Percentiles rank a stretch among this genome's conserved stretches.
Conservation (phyloP, 2,329 filamentous ascomycete species). For the Xylariales sp. region DNA sequence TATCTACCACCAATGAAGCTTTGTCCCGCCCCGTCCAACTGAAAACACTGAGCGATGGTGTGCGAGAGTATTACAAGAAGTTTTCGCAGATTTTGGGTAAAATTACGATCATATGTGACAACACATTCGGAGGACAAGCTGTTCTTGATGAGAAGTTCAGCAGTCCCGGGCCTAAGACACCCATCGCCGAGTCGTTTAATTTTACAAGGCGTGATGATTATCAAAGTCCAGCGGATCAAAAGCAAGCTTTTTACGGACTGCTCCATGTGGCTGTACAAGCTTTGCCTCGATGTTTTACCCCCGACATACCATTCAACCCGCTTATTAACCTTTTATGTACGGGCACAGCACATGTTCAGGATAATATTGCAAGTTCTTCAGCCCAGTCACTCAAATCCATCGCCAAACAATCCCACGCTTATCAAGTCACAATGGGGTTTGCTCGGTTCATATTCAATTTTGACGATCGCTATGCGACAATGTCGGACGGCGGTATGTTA, state of each 20-base stretch:
- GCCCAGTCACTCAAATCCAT: conserved; percentile 95
- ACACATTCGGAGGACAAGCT: conserved; percentile 95
- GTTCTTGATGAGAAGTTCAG: conserved; percentile 95
- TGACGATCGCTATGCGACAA: conserved; percentile 95
- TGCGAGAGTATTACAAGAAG: conserved; percentile 85
- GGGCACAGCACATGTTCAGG: conserved; percentile 93
- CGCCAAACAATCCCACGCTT: conserved; percentile 89
- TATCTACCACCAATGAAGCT: conserved; percentile 66
- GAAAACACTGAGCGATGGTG: conserved; percentile 75
- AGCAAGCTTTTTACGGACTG: conserved; percentile 94
- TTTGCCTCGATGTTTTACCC: conserved; percentile 90
- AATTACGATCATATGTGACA: conserved; percentile 95
- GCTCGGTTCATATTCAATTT: conserved; percentile 98
- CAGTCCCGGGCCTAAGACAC: conserved; percentile 88
- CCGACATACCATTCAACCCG: conserved; percentile 91
- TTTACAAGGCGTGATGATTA: conserved; percentile 87
- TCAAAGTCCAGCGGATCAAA: conserved; percentile 78
- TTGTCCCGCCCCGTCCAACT: conserved; percentile 74
- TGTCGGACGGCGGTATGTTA: conserved; percentile 97
- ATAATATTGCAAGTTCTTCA: conserved; percentile 91
- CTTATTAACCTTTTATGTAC: conserved; percentile 96
- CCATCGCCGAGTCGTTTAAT: conserved; percentile 92
- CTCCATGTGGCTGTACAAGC: conserved; percentile 96
- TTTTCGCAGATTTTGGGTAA: conserved; percentile 97
- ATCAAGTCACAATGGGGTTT: conserved; percentile 96